Evolutionary conservation across 495 filamentous ascomycete genomes (phyloP).

Genomic region (Xylaria sp.): DNA sequence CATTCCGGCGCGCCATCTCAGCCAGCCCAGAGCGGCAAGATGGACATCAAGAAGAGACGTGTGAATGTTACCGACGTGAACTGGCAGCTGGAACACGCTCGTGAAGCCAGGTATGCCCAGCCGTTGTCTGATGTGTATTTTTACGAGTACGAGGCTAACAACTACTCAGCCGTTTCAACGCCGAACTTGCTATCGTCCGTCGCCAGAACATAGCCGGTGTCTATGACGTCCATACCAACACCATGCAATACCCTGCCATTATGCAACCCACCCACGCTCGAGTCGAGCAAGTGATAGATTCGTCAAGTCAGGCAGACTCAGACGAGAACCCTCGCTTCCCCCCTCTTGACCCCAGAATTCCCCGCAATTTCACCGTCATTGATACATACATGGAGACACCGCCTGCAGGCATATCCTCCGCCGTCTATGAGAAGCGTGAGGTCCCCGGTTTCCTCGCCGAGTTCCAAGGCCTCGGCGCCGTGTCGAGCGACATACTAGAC

Average conservation of each 20-base stretch:
- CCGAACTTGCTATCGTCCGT: conserved; percentile 66
- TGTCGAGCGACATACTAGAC: conserved; percentile 70
- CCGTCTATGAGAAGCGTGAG: conserved; percentile 56
- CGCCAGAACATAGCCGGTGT: conserved; percentile 73
- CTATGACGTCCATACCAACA: conserved; percentile 93
- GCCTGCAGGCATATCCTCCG: conserved; percentile 44
- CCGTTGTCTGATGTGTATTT: background rate
- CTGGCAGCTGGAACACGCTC: conserved; percentile 95
- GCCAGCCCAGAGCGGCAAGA: conserved; percentile 77
- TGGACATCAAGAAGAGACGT: conserved; percentile 76
- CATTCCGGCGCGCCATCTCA: conserved; percentile 81
- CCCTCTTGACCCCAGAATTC: conserved; percentile 66
- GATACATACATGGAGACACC: conserved; percentile 74
- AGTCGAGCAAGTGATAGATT: conserved; percentile 69
- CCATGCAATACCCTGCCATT: conserved; percentile 81
- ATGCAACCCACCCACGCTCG: conserved; percentile 90
- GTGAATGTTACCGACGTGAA: conserved; percentile 94
- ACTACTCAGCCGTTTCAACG: conserved; percentile 77
- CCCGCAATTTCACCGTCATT: conserved; percentile 76
- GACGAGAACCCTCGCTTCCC: conserved; percentile 59
- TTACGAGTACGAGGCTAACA: conserved; percentile 36
- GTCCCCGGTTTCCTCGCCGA: conserved; percentile 56
- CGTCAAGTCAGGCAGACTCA: conserved; percentile 38
- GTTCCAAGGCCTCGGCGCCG: conserved; percentile 68
- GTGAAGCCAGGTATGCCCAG: conserved; percentile 77